phyloP scores from a whole-genome alignment of 495 filamentous ascomycete species.

The Pseudevernia furfuracea region DNA sequence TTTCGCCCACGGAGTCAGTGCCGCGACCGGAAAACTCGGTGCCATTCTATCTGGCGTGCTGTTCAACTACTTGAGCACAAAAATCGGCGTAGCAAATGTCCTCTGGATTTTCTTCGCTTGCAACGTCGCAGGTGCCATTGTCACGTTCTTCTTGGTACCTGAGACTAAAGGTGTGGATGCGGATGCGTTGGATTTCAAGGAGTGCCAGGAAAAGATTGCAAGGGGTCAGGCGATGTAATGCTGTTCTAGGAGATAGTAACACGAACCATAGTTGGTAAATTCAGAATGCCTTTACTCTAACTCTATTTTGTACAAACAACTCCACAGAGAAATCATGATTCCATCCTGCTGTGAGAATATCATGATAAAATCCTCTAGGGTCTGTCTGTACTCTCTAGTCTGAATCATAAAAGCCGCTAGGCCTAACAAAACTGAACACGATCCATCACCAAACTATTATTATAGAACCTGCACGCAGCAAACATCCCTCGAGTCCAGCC shows the following conservation, averaged over 20 bases:
- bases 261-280: neutral
- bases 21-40: slow-evolving; percentile 74
- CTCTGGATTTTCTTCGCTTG: slow-evolving; percentile 32
- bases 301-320: neutral
- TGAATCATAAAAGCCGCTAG: too few relatives aligned
- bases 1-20: slow-evolving; percentile 77
- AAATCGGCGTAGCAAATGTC: slow-evolving; percentile 27
- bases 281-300: neutral
- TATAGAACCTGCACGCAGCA: too few relatives aligned
- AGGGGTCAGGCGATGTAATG: neutral
- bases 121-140: slow-evolving; percentile 26
- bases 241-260: neutral
- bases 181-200: slow-evolving; percentile 29
- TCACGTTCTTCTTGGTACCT: slow-evolving; percentile 28
- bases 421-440: too few relatives aligned
- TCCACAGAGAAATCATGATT: too few relatives aligned
- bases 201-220: slow-evolving; percentile 16
- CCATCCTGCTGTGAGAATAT: too few relatives aligned
- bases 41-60: slow-evolving; percentile 47
- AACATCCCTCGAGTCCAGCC: too few relatives aligned
- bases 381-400: too few relatives aligned
- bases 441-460: too few relatives aligned
- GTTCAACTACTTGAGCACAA: slow-evolving; percentile 27
- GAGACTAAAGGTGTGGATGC: slow-evolving; percentile 29
- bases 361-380: too few relatives aligned